Conservation (phyloP, 2,329 filamentous ascomycete species). For the Alternaria consortialis region DNA sequence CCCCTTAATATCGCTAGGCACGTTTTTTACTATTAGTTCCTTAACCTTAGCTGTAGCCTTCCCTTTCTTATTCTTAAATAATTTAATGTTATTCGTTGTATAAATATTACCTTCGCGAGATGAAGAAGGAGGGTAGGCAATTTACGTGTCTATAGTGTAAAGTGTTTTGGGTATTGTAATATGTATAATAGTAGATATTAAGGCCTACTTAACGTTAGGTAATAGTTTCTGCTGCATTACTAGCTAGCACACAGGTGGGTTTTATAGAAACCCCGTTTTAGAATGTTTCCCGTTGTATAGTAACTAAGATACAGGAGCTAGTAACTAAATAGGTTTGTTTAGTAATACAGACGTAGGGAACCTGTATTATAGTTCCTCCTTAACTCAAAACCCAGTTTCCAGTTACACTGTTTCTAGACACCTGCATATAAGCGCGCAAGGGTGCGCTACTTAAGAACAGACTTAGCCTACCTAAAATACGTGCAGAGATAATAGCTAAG, state of each 20-base stretch:
- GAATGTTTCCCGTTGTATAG: neutral
- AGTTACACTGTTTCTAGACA: neutral
- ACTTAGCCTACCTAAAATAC: neutral
- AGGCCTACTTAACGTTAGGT: neutral
- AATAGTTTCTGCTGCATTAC: neutral
- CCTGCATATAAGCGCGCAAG: neutral
- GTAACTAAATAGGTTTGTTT: neutral
- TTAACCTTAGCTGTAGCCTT: neutral
- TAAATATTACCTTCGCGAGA: neutral
- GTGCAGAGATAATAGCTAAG: neutral
- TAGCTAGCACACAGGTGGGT: neutral
- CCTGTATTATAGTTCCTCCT: neutral
- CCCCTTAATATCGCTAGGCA: neutral
- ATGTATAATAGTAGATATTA: neutral
- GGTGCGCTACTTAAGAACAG: slow-evolving; percentile 1
- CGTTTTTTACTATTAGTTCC: neutral
- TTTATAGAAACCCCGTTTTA: neutral
- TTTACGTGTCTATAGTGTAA: neutral
- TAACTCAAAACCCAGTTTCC: neutral
- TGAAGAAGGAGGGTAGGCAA: neutral
- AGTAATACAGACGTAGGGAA: neutral
- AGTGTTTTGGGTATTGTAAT: neutral
- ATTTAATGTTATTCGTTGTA: neutral
- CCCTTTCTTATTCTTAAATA: neutral
- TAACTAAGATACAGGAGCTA: neutral